Evolutionary conservation across 2,329 filamentous ascomycete species (phyloP).

Genomic region (Cryphonectria japonica): DNA sequence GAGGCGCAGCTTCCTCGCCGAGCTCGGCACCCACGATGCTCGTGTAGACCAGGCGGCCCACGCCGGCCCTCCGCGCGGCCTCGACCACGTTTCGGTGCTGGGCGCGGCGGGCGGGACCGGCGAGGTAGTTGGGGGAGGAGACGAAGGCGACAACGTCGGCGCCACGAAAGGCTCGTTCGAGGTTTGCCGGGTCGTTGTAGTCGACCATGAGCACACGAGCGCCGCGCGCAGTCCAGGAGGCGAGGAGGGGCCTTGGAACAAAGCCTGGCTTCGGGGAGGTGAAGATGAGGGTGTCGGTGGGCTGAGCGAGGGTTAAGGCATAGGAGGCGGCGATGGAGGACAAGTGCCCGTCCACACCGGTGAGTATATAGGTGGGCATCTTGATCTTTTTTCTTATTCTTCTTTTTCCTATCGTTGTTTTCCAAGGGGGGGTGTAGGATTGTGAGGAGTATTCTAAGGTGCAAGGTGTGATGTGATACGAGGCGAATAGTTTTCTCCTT

Average conservation of each 20-base stretch:
- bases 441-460: neutral
- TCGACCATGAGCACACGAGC: conserved; percentile 25
- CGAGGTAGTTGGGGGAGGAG: conserved; percentile 13
- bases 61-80: conserved; percentile 40
- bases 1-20: conserved; percentile 37
- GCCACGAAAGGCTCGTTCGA: conserved; percentile 29
- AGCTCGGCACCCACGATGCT: conserved; percentile 44
- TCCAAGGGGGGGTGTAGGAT: no score
- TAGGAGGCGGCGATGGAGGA: conserved; percentile 29
- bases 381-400: no score
- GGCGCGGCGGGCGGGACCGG: conserved; percentile 19
- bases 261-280: conserved; percentile 21
- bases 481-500: neutral
- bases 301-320: conserved; percentile 28
- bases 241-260: conserved; percentile 17
- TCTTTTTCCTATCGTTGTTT: no score
- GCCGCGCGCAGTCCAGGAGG: conserved; percentile 19
- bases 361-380: conserved; percentile 31
- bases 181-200: conserved; percentile 29
- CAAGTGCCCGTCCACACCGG: conserved; percentile 30
- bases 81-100: conserved; percentile 29
- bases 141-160: conserved; percentile 32
- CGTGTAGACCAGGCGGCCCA: conserved; percentile 42
- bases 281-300: conserved; percentile 30
- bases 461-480: neutral